Evolutionary conservation across 345 rosid species (phyloP).

Genomic region (Carallia brachiata): DNA sequence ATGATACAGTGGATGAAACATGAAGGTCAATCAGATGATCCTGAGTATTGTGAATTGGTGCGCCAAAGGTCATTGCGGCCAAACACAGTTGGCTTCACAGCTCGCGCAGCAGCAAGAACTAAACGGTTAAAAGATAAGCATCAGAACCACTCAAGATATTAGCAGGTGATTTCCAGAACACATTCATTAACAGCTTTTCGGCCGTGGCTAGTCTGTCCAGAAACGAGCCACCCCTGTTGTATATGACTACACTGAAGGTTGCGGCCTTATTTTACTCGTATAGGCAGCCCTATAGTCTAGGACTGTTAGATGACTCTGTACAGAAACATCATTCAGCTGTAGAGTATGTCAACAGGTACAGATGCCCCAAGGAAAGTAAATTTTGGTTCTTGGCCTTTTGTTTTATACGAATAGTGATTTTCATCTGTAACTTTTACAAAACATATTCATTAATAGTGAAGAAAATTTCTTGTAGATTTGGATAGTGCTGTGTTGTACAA

Average conservation of each 20-base stretch:
- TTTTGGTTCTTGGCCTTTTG: slow-evolving; percentile 13
- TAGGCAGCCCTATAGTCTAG: not conserved
- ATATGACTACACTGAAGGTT: not conserved
- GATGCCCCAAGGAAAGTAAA: slow-evolving; percentile 4
- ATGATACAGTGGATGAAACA: slow-evolving; percentile 85
- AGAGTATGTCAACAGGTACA: slow-evolving; percentile 1
- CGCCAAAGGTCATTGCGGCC: slow-evolving; percentile 76
- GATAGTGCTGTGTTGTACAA: not conserved
- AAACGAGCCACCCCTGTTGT: not conserved
- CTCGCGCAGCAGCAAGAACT: slow-evolving; percentile 43
- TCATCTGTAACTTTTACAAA: not conserved
- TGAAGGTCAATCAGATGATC: slow-evolving; percentile 63
- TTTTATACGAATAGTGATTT: not conserved
- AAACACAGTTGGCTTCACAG: slow-evolving; percentile 74
- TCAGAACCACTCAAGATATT: slow-evolving; percentile 12
- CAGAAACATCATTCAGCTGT: slow-evolving; percentile 6
- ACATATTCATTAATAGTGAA: not conserved
- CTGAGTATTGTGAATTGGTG: slow-evolving; percentile 69
- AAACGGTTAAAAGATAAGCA: slow-evolving; percentile 1
- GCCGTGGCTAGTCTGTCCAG: not conserved
- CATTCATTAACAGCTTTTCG: not conserved
- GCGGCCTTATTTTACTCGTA: not conserved
- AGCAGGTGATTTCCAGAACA: not conserved
- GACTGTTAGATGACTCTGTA: not conserved
- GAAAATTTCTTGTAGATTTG: slow-evolving; percentile 5